phyloP scores from a whole-genome alignment of 2,329 filamentous ascomycete species.

The Chrysosporium keratinophilum region DNA sequence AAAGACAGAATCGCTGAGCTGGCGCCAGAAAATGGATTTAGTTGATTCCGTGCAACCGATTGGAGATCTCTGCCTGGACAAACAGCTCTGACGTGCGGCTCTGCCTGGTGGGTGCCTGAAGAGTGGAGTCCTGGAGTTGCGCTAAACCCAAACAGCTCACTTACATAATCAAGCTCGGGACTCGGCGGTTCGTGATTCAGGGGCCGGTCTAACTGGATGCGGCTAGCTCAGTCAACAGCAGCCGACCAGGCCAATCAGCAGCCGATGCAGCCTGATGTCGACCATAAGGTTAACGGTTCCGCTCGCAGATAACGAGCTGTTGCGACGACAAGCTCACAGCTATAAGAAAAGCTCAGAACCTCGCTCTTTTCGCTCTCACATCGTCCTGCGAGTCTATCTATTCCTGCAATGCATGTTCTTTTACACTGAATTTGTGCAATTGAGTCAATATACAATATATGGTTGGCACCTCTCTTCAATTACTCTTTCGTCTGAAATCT shows the following conservation, averaged over 20 bases:
- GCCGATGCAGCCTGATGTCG: slow-evolving; percentile 7
- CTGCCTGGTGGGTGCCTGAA: slow-evolving; percentile 4
- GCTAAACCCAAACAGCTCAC: neutral
- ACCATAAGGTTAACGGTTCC: neutral
- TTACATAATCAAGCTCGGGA: neutral
- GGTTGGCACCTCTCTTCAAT: neutral
- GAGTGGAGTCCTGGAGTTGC: neutral
- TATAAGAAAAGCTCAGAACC: too few relatives aligned
- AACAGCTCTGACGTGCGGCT: neutral
- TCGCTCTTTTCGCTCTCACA: too few relatives aligned
- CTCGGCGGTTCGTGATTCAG: neutral
- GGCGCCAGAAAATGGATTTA: too few relatives aligned
- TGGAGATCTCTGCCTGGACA: neutral
- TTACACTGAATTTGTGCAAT: too few relatives aligned
- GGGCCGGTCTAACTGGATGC: neutral
- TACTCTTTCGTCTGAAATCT: neutral
- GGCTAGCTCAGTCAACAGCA: neutral
- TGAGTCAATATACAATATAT: too few relatives aligned
- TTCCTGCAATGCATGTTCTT: too few relatives aligned
- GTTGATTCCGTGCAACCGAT: too few relatives aligned
- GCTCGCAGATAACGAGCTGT: too few relatives aligned
- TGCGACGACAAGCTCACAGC: too few relatives aligned
- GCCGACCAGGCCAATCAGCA: slow-evolving; percentile 3
- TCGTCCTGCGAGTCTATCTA: too few relatives aligned
- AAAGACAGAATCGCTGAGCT: too few relatives aligned